Conservation (phyloP, 2,329 filamentous ascomycete genomes). For the Clarireedia monteithiana region DNA sequence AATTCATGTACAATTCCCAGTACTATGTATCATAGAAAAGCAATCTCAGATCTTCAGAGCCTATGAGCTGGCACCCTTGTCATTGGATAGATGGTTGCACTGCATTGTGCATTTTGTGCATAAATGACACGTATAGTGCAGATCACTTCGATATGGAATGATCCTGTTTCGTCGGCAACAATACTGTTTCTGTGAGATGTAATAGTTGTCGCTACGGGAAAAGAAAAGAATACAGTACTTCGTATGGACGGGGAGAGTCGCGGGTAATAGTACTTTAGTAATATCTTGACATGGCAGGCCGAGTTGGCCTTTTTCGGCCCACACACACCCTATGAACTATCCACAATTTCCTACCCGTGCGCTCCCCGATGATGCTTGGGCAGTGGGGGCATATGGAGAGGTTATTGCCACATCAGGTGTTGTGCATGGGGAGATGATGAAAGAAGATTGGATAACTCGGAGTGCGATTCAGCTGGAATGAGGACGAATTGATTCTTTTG, state of each 20-base stretch:
- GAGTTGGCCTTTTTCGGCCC: background rate
- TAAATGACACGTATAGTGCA: slow-evolving; percentile 6
- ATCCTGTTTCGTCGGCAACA: background rate
- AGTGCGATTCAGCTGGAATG: background rate
- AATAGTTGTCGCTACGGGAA: background rate
- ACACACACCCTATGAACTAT: background rate
- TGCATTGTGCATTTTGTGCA: slow-evolving; percentile 5
- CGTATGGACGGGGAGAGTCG: background rate
- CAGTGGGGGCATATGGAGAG: background rate
- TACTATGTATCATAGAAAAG: slow-evolving; percentile 1
- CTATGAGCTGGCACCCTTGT: slow-evolving; percentile 4
- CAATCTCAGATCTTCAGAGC: background rate
- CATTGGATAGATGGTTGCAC: background rate
- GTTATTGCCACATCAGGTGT: slow-evolving; percentile 1
- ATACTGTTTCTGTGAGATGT: background rate
- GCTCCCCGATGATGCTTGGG: background rate
- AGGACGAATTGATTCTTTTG: background rate
- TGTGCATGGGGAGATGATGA: background rate
- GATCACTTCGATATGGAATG: background rate
- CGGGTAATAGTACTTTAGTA: background rate
- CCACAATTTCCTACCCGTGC: background rate
- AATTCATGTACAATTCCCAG: background rate
- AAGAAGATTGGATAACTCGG: background rate
- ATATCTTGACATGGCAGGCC: background rate
- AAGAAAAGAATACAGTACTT: background rate